Conservation (phyloP, 192 early-diverging fungal genomes). For the Coemansia sp. region DNA sequence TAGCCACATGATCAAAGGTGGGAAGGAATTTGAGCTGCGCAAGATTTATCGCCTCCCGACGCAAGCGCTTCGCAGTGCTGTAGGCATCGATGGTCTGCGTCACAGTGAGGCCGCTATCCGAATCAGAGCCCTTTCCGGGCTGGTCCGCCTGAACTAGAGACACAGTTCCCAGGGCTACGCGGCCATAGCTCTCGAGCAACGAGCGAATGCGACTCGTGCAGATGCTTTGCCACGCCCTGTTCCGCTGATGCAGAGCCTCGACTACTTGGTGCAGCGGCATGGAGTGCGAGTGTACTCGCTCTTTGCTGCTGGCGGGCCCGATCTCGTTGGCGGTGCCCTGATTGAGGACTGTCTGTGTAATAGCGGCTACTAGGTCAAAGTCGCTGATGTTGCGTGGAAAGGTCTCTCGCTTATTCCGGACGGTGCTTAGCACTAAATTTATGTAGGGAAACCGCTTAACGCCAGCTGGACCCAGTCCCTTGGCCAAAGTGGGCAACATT, state of each 20-base stretch:
- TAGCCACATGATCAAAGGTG: not conserved
- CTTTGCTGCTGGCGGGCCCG: not conserved
- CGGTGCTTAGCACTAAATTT: conserved; percentile 2
- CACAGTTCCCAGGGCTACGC: not conserved
- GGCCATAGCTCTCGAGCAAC: not conserved
- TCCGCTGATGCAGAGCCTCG: not conserved
- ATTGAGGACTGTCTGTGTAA: not conserved
- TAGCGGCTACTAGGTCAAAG: not conserved
- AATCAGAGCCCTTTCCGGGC: not conserved
- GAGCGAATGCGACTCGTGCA: not conserved
- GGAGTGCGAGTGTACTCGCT: not conserved
- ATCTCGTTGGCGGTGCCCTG: not conserved
- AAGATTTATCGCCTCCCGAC: not conserved
- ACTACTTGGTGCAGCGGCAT: not conserved
- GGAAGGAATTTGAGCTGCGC: not conserved
- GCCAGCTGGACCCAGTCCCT: conserved; percentile 14
- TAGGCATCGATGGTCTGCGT: not conserved
- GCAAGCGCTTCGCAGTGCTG: not conserved
- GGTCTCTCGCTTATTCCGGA: not conserved
- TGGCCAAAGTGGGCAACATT: not conserved
- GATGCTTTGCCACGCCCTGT: not conserved
- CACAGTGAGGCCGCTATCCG: not conserved
- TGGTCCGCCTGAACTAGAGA: not conserved
- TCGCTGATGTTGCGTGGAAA: not conserved
- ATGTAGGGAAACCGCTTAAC: conserved; percentile 26